Base-by-base conservation (phyloP, 495 filamentous ascomycete genomes). In the Podospora pseudoanserina region DNA sequence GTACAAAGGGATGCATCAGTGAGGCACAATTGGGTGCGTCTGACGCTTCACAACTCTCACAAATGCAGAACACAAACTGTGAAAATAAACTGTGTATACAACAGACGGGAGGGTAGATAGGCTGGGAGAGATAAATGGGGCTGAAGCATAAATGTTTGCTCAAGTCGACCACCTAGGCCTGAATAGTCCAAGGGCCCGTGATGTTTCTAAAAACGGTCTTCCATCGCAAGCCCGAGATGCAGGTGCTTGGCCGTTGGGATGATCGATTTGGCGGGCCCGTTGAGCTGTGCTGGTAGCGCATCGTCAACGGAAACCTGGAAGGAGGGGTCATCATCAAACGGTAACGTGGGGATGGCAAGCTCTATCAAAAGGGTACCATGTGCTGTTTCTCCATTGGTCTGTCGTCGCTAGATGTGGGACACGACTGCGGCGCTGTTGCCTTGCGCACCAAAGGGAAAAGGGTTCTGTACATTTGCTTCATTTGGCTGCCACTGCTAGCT, bases 341-440 rank as follows among this genome's bases (percentile, higher is more conserved):
- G 39, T 49, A 49, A 49, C 39, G 39, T 49, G 39, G 39, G 39
- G 11, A 49, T 49, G 39, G 39, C 6, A 49, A 11, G 39, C 7
- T 16, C 39, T 49, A 49, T 49, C 39, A 18, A 49, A 49, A 49
- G 39, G 39, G 18, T 49, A 49, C 39, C 15, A 13, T 49, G 39
- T 49, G 39, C 39, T 49, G 39, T 13, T 49, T 49, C 15, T 49
- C 13, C 13, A 49, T 49, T 49, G 39, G 39, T 11, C 39, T 49
- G 39, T 49, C 39, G 39, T 49, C 39, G 13, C 39, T 49, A 0
- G 39, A 58, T 26, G 55, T 58, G n/a, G 55, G n/a, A 58, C n/a
- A 26, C 55, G 55, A 58, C 55, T 58, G 55, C 55, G 55, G 55
- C 55, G 23, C 55, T 58, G 55, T n/a, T 58, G 55, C 55, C 55